Percentiles rank a stretch among this genome's conserved stretches.
phyloP scores from a whole-genome alignment of 1,284 basidiomycete genomes.

The Mycena citricolor region DNA sequence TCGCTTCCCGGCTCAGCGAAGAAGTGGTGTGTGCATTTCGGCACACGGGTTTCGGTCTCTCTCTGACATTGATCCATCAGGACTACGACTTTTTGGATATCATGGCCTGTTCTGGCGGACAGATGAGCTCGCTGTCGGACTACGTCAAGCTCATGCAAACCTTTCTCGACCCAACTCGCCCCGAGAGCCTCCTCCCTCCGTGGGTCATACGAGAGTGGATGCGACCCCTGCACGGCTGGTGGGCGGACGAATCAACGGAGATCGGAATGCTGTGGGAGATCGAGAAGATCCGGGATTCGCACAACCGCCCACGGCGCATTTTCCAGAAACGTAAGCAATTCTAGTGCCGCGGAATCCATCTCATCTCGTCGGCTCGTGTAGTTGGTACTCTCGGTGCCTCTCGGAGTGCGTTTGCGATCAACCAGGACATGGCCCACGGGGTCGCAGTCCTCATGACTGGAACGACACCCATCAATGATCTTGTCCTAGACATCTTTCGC shows the following conservation, averaged over 20 bases:
- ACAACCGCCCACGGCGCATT: conserved; percentile 11
- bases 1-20: conserved; percentile 32
- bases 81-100: conserved; percentile 43
- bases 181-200: conserved; percentile 36
- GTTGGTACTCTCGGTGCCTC: conserved; percentile 33
- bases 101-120: conserved; percentile 47
- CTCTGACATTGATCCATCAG: conserved; percentile 23
- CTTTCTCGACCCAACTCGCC: conserved; percentile 40
- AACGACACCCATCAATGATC: conserved; percentile 27
- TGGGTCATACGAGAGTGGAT: conserved; percentile 44
- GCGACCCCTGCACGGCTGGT: conserved; percentile 37
- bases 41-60: too few relatives aligned
- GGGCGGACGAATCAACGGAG: conserved; percentile 41
- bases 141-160: conserved; percentile 41
- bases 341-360: too few relatives aligned
- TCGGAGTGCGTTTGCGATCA: conserved; percentile 33
- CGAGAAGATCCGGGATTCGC: conserved; percentile 28
- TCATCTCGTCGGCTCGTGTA: conserved; percentile 9
- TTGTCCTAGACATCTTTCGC: conserved; percentile 31
- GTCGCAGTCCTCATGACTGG: conserved; percentile 34
- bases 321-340: conserved; percentile 17
- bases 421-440: conserved; percentile 33
- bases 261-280: conserved; percentile 54
- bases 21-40: conserved; percentile 32
- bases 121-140: conserved; percentile 49